Percentiles rank a stretch among this genome's conserved stretches.
Conservation (phyloP, 129 eudicot genomes). For the Glebionis coronaria region DNA sequence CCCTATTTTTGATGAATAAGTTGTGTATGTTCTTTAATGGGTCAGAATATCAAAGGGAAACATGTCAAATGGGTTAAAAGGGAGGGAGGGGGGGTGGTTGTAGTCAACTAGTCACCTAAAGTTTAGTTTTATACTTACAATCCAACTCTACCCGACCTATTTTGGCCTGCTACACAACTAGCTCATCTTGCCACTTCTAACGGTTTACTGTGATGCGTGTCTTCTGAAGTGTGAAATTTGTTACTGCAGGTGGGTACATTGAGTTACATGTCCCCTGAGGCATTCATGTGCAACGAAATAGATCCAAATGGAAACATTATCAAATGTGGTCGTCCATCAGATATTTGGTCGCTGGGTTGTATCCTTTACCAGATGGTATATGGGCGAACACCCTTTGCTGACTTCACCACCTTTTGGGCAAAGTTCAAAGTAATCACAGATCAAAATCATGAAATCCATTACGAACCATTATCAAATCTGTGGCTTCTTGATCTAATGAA, state of each 20-base stretch:
- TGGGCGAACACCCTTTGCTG: constrained; percentile 94
- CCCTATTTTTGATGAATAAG: neutral
- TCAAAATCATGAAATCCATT: constrained; percentile 71
- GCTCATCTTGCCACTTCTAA: neutral
- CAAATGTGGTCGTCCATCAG: constrained; percentile 96
- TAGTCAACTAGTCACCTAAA: too few relatives aligned
- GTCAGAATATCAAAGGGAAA: neutral
- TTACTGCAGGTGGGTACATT: neutral
- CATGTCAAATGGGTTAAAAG: neutral
- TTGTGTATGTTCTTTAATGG: neutral
- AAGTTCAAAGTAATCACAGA: constrained; percentile 92
- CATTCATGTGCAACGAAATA: too few relatives aligned
- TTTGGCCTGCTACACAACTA: neutral
- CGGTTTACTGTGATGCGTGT: neutral
- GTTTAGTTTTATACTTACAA: too few relatives aligned
- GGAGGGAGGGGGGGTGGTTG: neutral
- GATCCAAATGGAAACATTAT: constrained; percentile 47
- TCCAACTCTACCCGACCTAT: neutral
- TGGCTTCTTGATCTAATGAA: constrained; percentile 93
- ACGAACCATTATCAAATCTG: constrained; percentile 68
- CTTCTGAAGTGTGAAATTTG: constrained; percentile 3
- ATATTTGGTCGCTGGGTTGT: constrained; percentile 99
- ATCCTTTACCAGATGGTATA: constrained; percentile 99
- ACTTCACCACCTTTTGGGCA: constrained; percentile 94
- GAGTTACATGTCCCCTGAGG: too few relatives aligned